Evolutionary conservation across 1,139 yeast species (phyloP).

Genomic region (Meyerozyma elateridarum): DNA sequence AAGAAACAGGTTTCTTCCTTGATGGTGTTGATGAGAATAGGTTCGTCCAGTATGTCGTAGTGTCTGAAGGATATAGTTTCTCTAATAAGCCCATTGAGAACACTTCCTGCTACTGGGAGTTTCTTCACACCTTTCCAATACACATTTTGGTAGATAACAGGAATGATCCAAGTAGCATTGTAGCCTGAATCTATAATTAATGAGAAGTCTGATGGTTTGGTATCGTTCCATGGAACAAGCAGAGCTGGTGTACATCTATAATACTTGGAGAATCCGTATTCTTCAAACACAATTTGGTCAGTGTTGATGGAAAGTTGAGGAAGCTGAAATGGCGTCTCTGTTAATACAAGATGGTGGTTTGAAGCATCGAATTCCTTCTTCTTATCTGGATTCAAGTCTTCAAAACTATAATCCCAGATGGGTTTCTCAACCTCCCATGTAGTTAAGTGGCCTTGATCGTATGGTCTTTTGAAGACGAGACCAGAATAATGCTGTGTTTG

Average conservation of each 20-base stretch:
- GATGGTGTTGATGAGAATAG: conserved; percentile 75
- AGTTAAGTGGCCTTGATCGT: conserved; percentile 80
- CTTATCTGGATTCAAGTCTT: conserved; percentile 28
- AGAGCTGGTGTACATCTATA: conserved; percentile 61
- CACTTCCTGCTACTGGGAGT: conserved; percentile 77
- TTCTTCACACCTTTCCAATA: conserved; percentile 76
- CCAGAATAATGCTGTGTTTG: conserved; percentile 73
- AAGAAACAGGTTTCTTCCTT: conserved; percentile 80
- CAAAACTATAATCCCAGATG: conserved; percentile 81
- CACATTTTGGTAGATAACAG: conserved; percentile 75
- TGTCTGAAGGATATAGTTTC: conserved; percentile 88
- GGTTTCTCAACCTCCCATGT: conserved; percentile 92
- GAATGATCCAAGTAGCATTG: conserved; percentile 82
- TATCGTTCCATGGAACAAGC: conserved; percentile 64
- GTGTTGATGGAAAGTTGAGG: conserved; percentile 81
- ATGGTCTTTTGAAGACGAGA: conserved; percentile 71
- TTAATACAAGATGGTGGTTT: conserved; percentile 50
- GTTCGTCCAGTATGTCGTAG: conserved; percentile 91
- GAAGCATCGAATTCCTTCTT: conserved; percentile 37
- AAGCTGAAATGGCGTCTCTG: conserved; percentile 79
- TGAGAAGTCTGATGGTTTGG: conserved; percentile 51
- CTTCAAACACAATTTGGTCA: conserved; percentile 93
- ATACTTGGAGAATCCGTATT: conserved; percentile 72
- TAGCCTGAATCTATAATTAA: conserved; percentile 86
- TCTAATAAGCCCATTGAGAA: conserved; percentile 74